Evolutionary conservation across 2,329 filamentous ascomycete genomes (phyloP), one percentile per base, ranked within the genome.

Genomic region (Alternaria sp.): DNA sequence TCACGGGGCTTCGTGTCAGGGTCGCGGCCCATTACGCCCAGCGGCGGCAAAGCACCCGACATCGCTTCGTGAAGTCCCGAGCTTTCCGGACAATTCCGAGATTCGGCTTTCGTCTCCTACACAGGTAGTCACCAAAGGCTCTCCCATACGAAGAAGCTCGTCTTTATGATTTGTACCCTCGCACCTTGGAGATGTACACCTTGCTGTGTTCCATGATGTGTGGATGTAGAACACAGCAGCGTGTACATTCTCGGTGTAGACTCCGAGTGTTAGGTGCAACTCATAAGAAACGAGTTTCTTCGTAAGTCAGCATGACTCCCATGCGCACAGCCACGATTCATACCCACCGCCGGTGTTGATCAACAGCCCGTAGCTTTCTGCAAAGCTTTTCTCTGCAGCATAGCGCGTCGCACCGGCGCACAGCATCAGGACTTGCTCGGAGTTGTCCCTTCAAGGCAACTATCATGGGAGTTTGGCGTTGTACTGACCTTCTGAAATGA

Each of bases 1-100:
- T 65, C 63, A 14, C 51, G 55, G 12, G 55, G 44, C 6, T 53
- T 63, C 21, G n/a, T 54, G 4, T 60, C 60, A n/a, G 45, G 51
- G 20, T 56, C 60, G 20, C 56, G 60, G 11, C 56, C 56, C 5
- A 43, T 63, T 23, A 55, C 56, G 7, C 60, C 56, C 25, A 60
- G 23, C 28, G 49, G 23, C 26, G 49, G 60, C 10, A 63, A 50
- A 49, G 53, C 15, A 28, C 53, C 53, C n/a, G 23, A 28, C 8
- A 28, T 28, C 23, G 23, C 37, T 55, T 53, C 49, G 20, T 55
- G 53, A 55, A 11, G n/a, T 3, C 23, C 12, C 45, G 56, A 63
- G n/a, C 30, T 55, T 37, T n/a, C 21, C 44, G 10, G 30, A 37
- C 3, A 46, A 46, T 41, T 4, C 23, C 30, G 33, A 6, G 5